These are phyloP conservation scores for Dianthus caryophyllus DNA, from an alignment of 148 eudicot genomes.

Conservation along the genomic window DNA sequence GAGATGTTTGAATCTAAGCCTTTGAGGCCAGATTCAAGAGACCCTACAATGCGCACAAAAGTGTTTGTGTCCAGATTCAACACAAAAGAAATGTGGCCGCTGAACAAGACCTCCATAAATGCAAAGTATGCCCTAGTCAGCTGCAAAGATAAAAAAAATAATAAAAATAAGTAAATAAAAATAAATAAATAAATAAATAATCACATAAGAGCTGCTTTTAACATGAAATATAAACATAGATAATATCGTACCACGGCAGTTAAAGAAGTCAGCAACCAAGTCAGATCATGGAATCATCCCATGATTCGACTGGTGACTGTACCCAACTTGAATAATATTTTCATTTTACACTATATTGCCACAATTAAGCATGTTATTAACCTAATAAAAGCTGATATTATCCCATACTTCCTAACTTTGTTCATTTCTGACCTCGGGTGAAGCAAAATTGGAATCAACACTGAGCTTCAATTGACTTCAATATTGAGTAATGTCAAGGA, in stretches of 20 bases:
- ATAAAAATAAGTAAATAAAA: slow-evolving; percentile 1
- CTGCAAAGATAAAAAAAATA: slow-evolving; percentile 43
- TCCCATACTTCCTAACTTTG: not conserved
- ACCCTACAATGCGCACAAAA: slow-evolving; percentile 76
- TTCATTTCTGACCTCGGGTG: too few species aligned
- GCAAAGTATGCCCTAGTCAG: slow-evolving; percentile 81
- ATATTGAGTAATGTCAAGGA: too few species aligned
- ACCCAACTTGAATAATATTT: not conserved
- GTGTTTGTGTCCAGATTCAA: slow-evolving; percentile 73
- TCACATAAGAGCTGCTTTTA: slow-evolving; percentile 8
- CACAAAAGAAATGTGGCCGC: slow-evolving; percentile 62
- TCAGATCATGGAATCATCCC: not conserved
- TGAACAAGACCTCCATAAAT: slow-evolving; percentile 86
- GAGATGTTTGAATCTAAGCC: slow-evolving; percentile 76
- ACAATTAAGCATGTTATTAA: not conserved
- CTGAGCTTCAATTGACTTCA: too few species aligned
- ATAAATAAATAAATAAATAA: too few species aligned
- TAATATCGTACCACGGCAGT: not conserved
- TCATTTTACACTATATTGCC: not conserved
- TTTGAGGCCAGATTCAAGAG: slow-evolving; percentile 94
- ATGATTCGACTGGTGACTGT: not conserved
- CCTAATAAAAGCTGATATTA: not conserved
- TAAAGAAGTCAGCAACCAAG: not conserved
- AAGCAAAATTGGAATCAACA: too few species aligned
- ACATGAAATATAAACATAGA: not conserved